Evolutionary conservation across 768 basidiomycete genomes (phyloP), one percentile per base, ranked within the genome.

Genomic region (Mycena floridula): DNA sequence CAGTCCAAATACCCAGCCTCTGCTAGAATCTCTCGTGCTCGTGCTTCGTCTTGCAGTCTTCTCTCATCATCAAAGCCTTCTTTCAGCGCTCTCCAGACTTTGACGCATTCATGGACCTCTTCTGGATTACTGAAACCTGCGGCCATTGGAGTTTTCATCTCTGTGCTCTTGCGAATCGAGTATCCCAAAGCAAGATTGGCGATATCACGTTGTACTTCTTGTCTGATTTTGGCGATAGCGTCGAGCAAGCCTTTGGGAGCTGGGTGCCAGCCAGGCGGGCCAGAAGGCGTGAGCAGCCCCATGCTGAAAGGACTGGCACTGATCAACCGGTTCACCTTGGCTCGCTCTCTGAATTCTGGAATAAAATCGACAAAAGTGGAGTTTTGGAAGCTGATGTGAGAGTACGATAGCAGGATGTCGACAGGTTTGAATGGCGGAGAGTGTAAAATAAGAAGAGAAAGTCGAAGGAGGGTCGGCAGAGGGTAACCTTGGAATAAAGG

Each of bases 301-400:
- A 93, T 93, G 57, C 77, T 82, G 42, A 94, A 69, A 7, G 91
- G 91, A 2, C 89, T 90, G 2, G 91, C 91, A 2, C 82, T 69
- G 41, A 91, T 43, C 23, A 94, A 68, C 44, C 88, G 85, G 44
- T 61, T 58, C 36, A 94, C 74, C 40, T 76, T 66, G 0, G 88
- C 89, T 20, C 84, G 81, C 16, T 64, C 58, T 50, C 69, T 67
- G 44, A 92, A 73, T 30, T 74, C 72, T 9, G 72, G 63, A 22
- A 73, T 70, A 58, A 81, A 90, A 8, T 69, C 61, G 30, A 62
- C 58, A 58, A 82, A 72, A 13, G 76, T 81, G 44, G 66, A 63
- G 60, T 87, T 89, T 58, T 90, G 87, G 25, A 92, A 68, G 20
- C 76, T 81, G 43, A 89, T 73, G 60, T 93, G 89, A 20, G 81